Percentiles rank a stretch among this genome's conserved stretches.
These are phyloP conservation scores for Leccinum proliferum DNA, from an alignment of 1,284 basidiomycete species.

Conservation along the genomic window DNA sequence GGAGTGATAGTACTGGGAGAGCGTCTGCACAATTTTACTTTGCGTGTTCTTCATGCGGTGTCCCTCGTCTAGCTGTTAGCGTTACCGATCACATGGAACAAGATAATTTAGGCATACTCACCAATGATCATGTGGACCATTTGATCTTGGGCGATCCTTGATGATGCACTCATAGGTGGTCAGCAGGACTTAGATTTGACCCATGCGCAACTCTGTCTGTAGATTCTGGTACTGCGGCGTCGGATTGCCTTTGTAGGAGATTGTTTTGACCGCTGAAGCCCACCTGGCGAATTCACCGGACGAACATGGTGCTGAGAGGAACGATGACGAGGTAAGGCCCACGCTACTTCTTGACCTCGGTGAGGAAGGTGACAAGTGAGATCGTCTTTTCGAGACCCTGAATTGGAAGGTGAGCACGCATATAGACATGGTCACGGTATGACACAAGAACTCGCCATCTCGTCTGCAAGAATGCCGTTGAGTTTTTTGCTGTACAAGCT, in stretches of 20 bases:
- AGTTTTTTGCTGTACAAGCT: slow-evolving; percentile 98
- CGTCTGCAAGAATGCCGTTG: slow-evolving; percentile 95
- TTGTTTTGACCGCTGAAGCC: slow-evolving; percentile 83
- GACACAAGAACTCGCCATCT: slow-evolving; percentile 69
- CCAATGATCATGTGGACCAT: slow-evolving; percentile 98
- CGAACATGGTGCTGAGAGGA: slow-evolving; percentile 98
- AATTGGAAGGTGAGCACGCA: slow-evolving; percentile 11
- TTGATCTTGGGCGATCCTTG: slow-evolving; percentile 95
- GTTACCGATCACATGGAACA: slow-evolving; percentile 2
- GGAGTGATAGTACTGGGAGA: slow-evolving; percentile 91
- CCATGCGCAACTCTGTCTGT: slow-evolving; percentile 69
- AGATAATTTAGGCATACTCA: slow-evolving; percentile 29
- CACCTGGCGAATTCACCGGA: slow-evolving; percentile 95
- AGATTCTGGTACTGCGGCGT: slow-evolving; percentile 48
- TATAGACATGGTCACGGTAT: neutral
- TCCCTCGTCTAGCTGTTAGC: slow-evolving; percentile 71
- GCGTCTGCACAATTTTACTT: slow-evolving; percentile 89
- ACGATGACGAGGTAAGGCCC: slow-evolving; percentile 98
- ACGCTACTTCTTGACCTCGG: slow-evolving; percentile 87
- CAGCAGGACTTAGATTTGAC: slow-evolving; percentile 91
- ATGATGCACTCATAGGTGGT: slow-evolving; percentile 99
- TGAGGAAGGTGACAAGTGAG: slow-evolving; percentile 93
- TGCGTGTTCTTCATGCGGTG: slow-evolving; percentile 99
- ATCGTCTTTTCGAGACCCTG: slow-evolving; percentile 97
- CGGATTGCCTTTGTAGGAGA: slow-evolving; percentile 95